These are phyloP conservation scores for Coemansia sp. DNA, from an alignment of 192 early-diverging fungal genomes.

Conservation along the genomic window DNA sequence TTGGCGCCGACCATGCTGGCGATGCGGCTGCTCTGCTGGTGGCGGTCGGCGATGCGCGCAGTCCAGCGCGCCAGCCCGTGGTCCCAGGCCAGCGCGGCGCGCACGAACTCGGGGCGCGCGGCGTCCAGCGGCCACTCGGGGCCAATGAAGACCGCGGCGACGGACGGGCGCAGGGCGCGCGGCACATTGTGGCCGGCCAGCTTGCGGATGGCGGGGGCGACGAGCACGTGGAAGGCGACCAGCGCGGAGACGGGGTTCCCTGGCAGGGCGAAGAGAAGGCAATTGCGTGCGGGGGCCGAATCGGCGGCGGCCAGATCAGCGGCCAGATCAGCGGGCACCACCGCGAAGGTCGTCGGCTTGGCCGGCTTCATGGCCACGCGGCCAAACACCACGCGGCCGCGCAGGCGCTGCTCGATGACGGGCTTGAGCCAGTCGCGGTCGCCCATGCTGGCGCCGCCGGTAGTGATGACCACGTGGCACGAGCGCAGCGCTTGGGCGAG, in stretches of 20 bases:
- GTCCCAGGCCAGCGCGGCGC: conserved; percentile 25
- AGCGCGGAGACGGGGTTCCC: conserved; percentile 92
- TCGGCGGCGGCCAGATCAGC: no score
- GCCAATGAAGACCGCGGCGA: conserved; percentile 66
- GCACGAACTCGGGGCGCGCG: conserved; percentile 31
- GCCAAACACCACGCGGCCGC: conserved; percentile 85
- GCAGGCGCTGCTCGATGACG: conserved; percentile 69
- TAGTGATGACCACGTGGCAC: conserved; percentile 80
- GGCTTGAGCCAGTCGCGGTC: conserved; percentile 90
- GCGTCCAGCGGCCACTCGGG: conserved; percentile 41
- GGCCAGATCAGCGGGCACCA: conserved; percentile 46
- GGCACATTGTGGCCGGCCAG: conserved; percentile 62
- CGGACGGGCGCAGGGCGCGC: conserved; percentile 56
- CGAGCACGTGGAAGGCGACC: conserved; percentile 89
- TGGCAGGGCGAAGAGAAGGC: conserved; percentile 80
- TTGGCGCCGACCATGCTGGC: conserved; percentile 74
- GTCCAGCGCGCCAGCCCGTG: conserved; percentile 19
- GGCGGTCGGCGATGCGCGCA: conserved; percentile 56
- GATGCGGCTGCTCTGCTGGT: conserved; percentile 79
- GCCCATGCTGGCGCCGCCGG: conserved; percentile 98
- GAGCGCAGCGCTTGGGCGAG: conserved; percentile 49
- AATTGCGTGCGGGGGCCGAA: no score
- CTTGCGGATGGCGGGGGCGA: conserved; percentile 74
- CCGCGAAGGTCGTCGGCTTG: conserved; percentile 95
- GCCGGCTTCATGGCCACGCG: conserved; percentile 89